These are phyloP conservation scores for Phaffomyces thermotolerans DNA, from an alignment of 805 yeast genomes.

Conservation along the genomic window DNA sequence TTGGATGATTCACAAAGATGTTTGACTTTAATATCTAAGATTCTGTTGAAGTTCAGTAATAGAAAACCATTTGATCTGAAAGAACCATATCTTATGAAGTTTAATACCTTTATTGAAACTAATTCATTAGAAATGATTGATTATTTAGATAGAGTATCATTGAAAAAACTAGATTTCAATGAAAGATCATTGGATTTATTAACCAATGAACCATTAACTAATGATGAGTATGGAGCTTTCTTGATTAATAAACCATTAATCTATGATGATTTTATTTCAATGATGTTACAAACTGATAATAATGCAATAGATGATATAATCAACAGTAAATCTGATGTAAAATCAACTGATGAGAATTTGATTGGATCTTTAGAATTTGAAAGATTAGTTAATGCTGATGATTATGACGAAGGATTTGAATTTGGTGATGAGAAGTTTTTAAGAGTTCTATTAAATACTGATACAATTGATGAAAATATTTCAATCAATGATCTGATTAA, in stretches of 20 bases:
- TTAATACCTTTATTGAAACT: constrained; percentile 54
- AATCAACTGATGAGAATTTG: not conserved
- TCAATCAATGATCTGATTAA: constrained; percentile 15
- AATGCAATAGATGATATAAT: constrained; percentile 14
- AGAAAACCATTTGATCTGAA: constrained; percentile 69
- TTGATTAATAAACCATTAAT: constrained; percentile 51
- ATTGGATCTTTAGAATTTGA: constrained; percentile 31
- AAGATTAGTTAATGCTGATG: constrained; percentile 22
- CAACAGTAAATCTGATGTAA: not conserved
- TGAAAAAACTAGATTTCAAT: constrained; percentile 58
- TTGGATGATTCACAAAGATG: constrained; percentile 69
- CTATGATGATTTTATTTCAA: constrained; percentile 48
- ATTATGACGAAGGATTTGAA: constrained; percentile 33
- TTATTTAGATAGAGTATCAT: constrained; percentile 68
- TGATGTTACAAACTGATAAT: constrained; percentile 26
- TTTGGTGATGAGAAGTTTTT: constrained; percentile 57
- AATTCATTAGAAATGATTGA: constrained; percentile 50
- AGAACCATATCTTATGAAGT: constrained; percentile 67
- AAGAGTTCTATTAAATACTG: constrained; percentile 31
- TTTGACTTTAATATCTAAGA: constrained; percentile 73
- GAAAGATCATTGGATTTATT: constrained; percentile 45
- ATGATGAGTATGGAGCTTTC: constrained; percentile 36
- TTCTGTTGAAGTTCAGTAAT: constrained; percentile 72
- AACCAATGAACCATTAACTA: constrained; percentile 53
- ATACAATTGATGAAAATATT: constrained; percentile 6